Conservation (phyloP, 73 alveolate species). For the Blepharisma japonicum region DNA sequence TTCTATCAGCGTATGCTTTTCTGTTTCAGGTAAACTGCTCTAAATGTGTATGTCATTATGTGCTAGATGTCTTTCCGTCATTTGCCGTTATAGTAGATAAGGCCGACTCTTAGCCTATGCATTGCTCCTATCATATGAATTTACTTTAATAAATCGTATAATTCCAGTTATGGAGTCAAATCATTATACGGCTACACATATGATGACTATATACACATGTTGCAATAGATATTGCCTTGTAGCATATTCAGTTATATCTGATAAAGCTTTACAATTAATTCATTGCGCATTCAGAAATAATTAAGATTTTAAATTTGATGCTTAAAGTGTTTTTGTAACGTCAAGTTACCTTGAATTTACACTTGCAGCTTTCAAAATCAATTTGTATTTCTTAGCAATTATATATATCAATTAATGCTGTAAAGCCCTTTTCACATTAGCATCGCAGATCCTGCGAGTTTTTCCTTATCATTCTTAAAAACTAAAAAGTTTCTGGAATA, state of each 20-base stretch:
- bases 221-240: conserved; percentile 8
- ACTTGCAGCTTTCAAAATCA: conserved; percentile 24
- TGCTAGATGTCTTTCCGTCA: neutral
- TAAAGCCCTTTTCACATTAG: neutral
- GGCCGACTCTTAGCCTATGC: neutral
- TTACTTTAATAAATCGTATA: no score
- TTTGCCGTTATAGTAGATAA: neutral
- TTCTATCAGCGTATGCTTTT: no score
- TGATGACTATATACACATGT: no score
- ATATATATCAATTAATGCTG: neutral
- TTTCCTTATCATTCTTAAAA: conserved; percentile 16
- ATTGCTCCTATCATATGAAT: conserved; percentile 5
- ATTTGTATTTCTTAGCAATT: neutral
- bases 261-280: neutral
- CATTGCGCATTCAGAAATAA: conserved; percentile 25
- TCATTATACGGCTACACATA: no score
- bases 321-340: conserved; percentile 21
- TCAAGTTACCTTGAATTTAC: neutral
- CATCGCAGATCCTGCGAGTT: neutral
- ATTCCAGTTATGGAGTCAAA: no score
- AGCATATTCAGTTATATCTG: conserved; percentile 22
- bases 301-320: conserved; percentile 24
- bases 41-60: no score
- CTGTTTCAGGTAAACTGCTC: no score
- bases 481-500: conserved; percentile 9